Conservation (phyloP, 345 rosid species). For the Corymbia maculata region DNA sequence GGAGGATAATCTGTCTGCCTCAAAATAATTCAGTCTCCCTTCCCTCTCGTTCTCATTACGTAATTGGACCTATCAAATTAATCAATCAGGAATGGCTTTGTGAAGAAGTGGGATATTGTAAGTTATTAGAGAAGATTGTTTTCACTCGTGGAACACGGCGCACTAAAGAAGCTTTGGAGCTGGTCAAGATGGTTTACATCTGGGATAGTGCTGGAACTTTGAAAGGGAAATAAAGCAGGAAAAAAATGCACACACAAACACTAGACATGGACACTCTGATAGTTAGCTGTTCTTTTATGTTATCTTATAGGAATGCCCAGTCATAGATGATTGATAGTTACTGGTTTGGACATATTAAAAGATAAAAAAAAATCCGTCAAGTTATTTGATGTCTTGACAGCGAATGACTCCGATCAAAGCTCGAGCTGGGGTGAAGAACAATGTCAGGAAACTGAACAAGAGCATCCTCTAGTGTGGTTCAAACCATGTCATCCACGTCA, state of each 20-base stretch:
- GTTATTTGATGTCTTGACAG: conserved; percentile 23
- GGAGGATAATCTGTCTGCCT: background rate
- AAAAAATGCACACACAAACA: too few relatives aligned
- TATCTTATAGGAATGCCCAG: too few relatives aligned
- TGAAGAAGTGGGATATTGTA: background rate
- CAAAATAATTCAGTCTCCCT: background rate
- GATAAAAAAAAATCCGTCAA: too few relatives aligned
- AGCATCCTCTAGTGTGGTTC: conserved; percentile 66
- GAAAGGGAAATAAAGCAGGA: too few relatives aligned
- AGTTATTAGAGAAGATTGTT: background rate
- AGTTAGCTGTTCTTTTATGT: too few relatives aligned
- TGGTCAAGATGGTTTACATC: too few relatives aligned
- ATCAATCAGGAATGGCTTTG: background rate
- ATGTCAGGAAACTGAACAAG: conserved; percentile 65
- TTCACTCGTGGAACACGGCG: background rate
- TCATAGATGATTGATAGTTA: too few relatives aligned
- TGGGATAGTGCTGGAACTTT: background rate
- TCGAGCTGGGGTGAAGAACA: conserved; percentile 88
- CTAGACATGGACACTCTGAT: too few relatives aligned
- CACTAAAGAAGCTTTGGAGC: background rate
- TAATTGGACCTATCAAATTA: background rate
- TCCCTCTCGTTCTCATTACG: background rate
- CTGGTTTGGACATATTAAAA: too few relatives aligned
- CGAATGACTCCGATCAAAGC: conserved; percentile 78
- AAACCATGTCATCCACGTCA: conserved; percentile 61